Percentiles rank a stretch among this genome's conserved stretches.
These are phyloP conservation scores for Hortiboletus campestris DNA, from an alignment of 768 basidiomycete species.

Conservation along the genomic window DNA sequence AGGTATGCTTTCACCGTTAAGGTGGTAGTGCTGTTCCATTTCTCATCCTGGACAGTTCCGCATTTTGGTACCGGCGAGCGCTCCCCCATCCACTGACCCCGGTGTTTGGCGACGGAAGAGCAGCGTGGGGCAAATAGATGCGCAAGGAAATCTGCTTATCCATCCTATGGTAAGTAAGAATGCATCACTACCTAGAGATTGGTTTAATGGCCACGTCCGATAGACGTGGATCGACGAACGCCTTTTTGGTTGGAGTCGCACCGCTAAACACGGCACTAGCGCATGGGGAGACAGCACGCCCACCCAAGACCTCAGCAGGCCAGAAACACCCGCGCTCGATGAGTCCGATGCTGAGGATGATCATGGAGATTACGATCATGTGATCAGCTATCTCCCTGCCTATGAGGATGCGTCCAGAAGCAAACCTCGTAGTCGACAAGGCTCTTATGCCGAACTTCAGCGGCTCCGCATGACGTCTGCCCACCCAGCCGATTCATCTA, in stretches of 20 bases:
- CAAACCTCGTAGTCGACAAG: slow-evolving; percentile 60
- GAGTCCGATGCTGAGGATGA: slow-evolving; percentile 80
- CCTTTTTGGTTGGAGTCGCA: slow-evolving; percentile 88
- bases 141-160: slow-evolving; percentile 77
- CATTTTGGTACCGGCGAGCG: slow-evolving; percentile 77
- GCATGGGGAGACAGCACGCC: slow-evolving; percentile 70
- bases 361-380: slow-evolving; percentile 88
- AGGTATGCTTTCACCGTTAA: slow-evolving; percentile 44
- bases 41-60: slow-evolving; percentile 51
- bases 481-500: slow-evolving; percentile 10
- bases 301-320: slow-evolving; percentile 58
- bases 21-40: background rate
- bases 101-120: slow-evolving; percentile 81
- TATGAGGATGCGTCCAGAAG: slow-evolving; percentile 44
- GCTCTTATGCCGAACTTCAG: slow-evolving; percentile 82
- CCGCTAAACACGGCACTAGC: slow-evolving; percentile 74
- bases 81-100: slow-evolving; percentile 74
- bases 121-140: slow-evolving; percentile 78
- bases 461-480: slow-evolving; percentile 46
- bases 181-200: background rate
- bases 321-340: slow-evolving; percentile 73
- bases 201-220: background rate
- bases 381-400: slow-evolving; percentile 61
- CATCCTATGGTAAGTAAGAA: slow-evolving; percentile 74
- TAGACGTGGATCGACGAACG: slow-evolving; percentile 91